Percentiles rank a stretch among this genome's conserved stretches.
phyloP scores from a whole-genome alignment of 106 monocot genomes.

The Apostasia shenzhenica region DNA sequence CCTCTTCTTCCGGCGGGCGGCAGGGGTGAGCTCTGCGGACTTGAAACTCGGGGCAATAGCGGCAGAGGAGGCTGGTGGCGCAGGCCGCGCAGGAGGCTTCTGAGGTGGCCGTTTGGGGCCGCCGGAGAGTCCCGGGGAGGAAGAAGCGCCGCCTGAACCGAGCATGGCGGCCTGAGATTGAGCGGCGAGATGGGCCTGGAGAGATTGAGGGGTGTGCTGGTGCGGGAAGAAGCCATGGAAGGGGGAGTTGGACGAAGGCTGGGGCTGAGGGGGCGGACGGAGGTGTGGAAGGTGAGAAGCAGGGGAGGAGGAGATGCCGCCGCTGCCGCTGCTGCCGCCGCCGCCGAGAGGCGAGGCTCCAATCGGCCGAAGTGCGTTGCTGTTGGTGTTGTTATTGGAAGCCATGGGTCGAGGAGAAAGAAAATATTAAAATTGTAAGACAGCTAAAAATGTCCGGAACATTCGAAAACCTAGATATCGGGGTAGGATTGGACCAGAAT shows the following conservation, averaged over 20 bases:
- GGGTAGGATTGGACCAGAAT: background rate
- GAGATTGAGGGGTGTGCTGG: conserved; percentile 40
- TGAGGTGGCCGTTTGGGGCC: conserved; percentile 31
- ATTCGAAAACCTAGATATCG: background rate
- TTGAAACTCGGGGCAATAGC: conserved; percentile 23
- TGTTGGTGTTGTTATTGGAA: conserved; percentile 12
- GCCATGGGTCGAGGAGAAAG: conserved; percentile 13
- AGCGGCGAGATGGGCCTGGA: conserved; percentile 28
- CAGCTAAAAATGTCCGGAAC: too few species aligned
- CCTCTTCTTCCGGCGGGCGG: conserved; percentile 82
- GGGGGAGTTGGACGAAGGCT: conserved; percentile 17
- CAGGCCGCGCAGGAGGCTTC: conserved; percentile 31
- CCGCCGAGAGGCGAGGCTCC: conserved; percentile 14
- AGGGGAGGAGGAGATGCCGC: conserved; percentile 21
- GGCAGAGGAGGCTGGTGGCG: conserved; percentile 9
- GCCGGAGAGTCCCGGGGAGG: conserved; percentile 16
- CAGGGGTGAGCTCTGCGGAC: conserved; percentile 71
- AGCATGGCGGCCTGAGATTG: conserved; percentile 14
- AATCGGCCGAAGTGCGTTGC: conserved; percentile 12
- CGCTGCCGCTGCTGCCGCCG: conserved; percentile 6
- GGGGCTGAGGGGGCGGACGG: conserved; percentile 33
- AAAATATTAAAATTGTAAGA: too few species aligned
- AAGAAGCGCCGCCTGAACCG: conserved; percentile 8
- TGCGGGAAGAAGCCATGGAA: conserved; percentile 36
- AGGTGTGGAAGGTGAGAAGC: conserved; percentile 36